phyloP scores from a whole-genome alignment of 495 filamentous ascomycete species.

The Physcia stellaris region DNA sequence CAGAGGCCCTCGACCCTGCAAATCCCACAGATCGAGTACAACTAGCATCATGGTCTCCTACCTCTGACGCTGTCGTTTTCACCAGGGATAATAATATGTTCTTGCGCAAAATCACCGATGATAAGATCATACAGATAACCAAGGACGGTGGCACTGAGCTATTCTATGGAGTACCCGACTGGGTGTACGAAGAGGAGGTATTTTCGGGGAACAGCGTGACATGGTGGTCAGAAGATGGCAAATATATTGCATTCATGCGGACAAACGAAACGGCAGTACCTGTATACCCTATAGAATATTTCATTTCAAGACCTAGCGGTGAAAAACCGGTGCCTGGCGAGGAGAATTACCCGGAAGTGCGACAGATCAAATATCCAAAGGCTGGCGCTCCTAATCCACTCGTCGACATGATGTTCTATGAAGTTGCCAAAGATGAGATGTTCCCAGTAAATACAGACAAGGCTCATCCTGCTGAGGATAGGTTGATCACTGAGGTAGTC shows the following conservation, averaged over 20 bases:
- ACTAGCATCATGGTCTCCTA: conserved; percentile 81
- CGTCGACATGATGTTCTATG: conserved; percentile 79
- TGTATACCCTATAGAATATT: conserved; percentile 90
- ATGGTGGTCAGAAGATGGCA: conserved; percentile 87
- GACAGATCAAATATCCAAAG: conserved; percentile 94
- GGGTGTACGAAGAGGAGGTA: conserved; percentile 98
- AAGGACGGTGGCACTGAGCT: conserved; percentile 72
- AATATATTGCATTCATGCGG: conserved; percentile 76
- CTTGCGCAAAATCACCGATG: conserved; percentile 51
- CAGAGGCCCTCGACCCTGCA: conserved; percentile 60
- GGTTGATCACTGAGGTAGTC: conserved; percentile 82
- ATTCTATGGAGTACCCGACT: conserved; percentile 96
- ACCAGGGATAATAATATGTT: conserved; percentile 82
- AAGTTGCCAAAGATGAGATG: conserved; percentile 61
- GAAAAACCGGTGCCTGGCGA: conserved; percentile 53
- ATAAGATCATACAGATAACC: conserved; percentile 59
- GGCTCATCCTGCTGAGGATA: conserved; percentile 66
- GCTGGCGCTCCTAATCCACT: conserved; percentile 86
- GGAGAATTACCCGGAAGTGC: conserved; percentile 81
- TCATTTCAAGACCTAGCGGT: conserved; percentile 75
- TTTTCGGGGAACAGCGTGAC: conserved; percentile 67
- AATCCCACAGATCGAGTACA: conserved; percentile 57
- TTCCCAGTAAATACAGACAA: conserved; percentile 67
- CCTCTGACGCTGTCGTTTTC: conserved; percentile 71
- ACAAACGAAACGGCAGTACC: conserved; percentile 89